phyloP scores from a whole-genome alignment of 441 rosid species.

The Erodium texanum region DNA sequence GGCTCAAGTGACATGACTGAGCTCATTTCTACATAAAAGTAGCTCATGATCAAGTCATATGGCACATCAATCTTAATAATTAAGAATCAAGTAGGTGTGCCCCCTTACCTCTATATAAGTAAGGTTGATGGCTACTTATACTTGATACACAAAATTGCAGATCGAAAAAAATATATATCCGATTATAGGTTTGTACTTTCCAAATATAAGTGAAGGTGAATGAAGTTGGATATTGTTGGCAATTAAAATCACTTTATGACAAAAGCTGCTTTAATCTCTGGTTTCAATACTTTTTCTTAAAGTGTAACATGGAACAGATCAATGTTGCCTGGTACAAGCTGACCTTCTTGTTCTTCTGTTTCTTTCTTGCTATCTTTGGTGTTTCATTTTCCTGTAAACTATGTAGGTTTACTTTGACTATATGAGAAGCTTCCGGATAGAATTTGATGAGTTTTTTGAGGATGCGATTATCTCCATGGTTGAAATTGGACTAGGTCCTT shows the following conservation, averaged over 20 bases:
- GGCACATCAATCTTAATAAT: no score
- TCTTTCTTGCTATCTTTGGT: neutral
- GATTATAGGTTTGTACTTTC: conserved; percentile 7
- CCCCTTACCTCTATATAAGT: no score
- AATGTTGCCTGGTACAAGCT: neutral
- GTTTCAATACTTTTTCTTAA: conserved; percentile 2
- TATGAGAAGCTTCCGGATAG: conserved; percentile 95
- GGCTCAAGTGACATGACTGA: no score
- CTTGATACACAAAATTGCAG: no score
- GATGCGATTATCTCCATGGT: conserved; percentile 68
- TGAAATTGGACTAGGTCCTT: conserved; percentile 93
- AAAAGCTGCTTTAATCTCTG: neutral
- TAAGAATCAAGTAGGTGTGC: no score
- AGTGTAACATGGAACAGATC: neutral
- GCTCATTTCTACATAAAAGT: no score
- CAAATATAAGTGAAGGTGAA: neutral
- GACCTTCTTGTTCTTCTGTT: neutral
- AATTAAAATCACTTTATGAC: neutral
- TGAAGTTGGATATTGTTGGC: neutral
- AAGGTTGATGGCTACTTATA: no score
- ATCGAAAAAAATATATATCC: no score
- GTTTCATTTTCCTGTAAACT: conserved; percentile 21
- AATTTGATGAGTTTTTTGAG: conserved; percentile 66
- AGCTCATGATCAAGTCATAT: no score
- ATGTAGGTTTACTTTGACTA: conserved; percentile 92